phyloP scores from a whole-genome alignment of 768 basidiomycete genomes.

The Mycena capillaripes region DNA sequence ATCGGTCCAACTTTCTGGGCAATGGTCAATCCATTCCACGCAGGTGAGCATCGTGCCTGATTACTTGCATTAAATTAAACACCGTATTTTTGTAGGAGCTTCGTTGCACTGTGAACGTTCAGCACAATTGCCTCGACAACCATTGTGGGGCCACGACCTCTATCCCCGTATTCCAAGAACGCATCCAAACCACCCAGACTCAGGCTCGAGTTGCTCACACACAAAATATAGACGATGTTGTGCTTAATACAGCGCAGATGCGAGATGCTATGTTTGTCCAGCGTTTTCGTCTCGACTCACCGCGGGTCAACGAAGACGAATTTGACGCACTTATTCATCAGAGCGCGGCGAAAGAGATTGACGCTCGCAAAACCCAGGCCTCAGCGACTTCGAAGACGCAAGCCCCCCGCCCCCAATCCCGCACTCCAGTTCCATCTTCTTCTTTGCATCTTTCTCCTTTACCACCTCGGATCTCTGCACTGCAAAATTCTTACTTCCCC shows the following conservation, averaged over 20 bases:
- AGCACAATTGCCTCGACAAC: conserved; percentile 41
- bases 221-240: conserved; percentile 11
- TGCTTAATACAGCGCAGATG: conserved; percentile 46
- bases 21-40: background rate
- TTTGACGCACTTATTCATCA: background rate
- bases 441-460: background rate
- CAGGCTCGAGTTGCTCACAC: background rate
- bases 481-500: background rate
- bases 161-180: conserved; percentile 37
- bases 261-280: conserved; percentile 39
- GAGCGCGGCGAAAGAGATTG: background rate
- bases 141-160: conserved; percentile 32
- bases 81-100: conserved; percentile 29
- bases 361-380: background rate
- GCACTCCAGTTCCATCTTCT: background rate
- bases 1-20: background rate
- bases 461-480: background rate
- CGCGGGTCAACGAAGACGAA: background rate
- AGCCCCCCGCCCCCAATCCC: background rate
- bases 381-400: background rate
- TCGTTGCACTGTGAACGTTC: conserved; percentile 43
- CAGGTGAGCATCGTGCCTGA: background rate
- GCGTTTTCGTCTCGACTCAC: conserved; percentile 24
- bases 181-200: conserved; percentile 10
- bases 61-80: background rate